These are phyloP conservation scores for Microthyrium microscopicum DNA, from an alignment of 2,329 filamentous ascomycete species.

Conservation along the genomic window DNA sequence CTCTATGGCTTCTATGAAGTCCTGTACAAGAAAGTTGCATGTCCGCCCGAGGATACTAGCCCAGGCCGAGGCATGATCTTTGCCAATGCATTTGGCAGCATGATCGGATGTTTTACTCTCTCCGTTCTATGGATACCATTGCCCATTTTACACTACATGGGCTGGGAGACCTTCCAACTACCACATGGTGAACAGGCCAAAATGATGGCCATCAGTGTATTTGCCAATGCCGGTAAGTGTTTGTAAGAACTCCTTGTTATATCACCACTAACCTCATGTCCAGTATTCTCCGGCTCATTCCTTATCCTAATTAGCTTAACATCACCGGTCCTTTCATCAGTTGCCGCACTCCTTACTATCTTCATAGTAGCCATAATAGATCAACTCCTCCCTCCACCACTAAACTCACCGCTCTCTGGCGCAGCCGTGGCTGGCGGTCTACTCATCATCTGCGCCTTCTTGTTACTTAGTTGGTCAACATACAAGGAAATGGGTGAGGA, in stretches of 20 bases:
- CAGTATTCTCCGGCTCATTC: conserved; percentile 9
- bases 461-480: conserved; percentile 77
- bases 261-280: conserved; percentile 1
- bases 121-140: conserved; percentile 82
- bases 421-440: conserved; percentile 69
- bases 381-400: conserved; percentile 54
- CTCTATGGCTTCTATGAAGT: conserved; percentile 97
- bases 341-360: conserved; percentile 86
- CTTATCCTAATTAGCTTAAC: conserved; percentile 29
- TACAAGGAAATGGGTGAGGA: conserved; percentile 89
- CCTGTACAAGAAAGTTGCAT: conserved; percentile 83
- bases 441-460: conserved; percentile 76
- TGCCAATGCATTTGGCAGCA: conserved; percentile 76
- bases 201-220: conserved; percentile 63
- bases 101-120: conserved; percentile 78
- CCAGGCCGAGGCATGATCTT: conserved; percentile 89
- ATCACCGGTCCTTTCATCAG: conserved; percentile 77
- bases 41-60: conserved; percentile 75
- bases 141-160: conserved; percentile 62
- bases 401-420: conserved; percentile 54
- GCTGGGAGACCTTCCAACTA: conserved; percentile 68
- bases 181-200: conserved; percentile 62
- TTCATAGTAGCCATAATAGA: conserved; percentile 91
- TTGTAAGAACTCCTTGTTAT: conserved; percentile 7
- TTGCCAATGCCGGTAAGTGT: conserved; percentile 62